Base-by-base conservation (phyloP, 2,329 filamentous ascomycete genomes). In the Colletotrichum tofieldiae region DNA sequence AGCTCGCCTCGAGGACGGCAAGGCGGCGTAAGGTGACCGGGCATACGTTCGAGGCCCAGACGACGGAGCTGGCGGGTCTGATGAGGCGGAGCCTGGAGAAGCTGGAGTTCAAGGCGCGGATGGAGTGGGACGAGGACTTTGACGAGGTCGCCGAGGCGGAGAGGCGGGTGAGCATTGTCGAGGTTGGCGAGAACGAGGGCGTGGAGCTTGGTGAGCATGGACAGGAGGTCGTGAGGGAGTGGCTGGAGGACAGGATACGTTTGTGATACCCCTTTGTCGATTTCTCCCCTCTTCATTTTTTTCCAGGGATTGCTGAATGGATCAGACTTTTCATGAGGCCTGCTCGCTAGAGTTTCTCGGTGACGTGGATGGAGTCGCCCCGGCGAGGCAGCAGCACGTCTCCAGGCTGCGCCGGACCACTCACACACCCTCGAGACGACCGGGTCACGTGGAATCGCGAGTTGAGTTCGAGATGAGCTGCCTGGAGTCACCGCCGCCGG, bases 81-180 rank as follows among this genome's bases (percentile, higher is more conserved):
- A 88, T 90, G 86, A 82, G 83, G 45, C 81, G 84, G 54, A 88
- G 87, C 75, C 75, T 89, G 32, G 79, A 85, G 37, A 83, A 81
- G 75, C 51, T 84, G 3, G 87, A 89, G 77, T 75, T 86, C 20
- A 83, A 81, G 71, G 81, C 86, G 73, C 80, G 83, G 26, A 77
- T 74, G 62, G 78, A 76, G 45, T 85, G 84, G 83, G 85, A 86
- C 67, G 78, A 82, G 1, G 80, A 85, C 6, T 76, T 79, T 41
- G 78, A 81, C 12, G 78, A 72, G 5, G 78, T 78, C 3, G 77
- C 76, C 1, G 84, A 85, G 75, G 80, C 79, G 1, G 68, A 76
- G 20, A 78, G 79, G 29, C 79, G 85, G 61, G 81, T 90, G 9
- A 81, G 81, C 62, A 71, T 83, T 2, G 62, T 77, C 6, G 81